Evolutionary conservation across 2,329 filamentous ascomycete genomes (phyloP), one percentile per base, ranked within the genome.

Genomic region (Grosmannia penicillata): DNA sequence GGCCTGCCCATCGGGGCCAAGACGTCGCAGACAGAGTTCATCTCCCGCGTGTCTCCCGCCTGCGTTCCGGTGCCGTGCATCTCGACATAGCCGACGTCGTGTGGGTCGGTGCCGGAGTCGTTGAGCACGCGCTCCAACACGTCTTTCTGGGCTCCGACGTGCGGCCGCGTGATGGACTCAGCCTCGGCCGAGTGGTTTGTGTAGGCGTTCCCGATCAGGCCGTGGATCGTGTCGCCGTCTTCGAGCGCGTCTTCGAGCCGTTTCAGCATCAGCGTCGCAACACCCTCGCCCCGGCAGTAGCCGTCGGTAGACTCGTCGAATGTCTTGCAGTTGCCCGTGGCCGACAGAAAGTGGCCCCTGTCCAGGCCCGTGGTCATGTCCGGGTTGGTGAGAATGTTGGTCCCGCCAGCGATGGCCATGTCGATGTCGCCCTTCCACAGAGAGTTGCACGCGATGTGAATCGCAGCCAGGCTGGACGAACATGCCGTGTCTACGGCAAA

Each of bases 351-450:
- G 48, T 83, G 78, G 9, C 79, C 82, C 47, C 79, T 74, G 51
- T 75, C 79, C 4, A 87, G 63, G 48, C 79, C 80, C 14, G 78
- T 68, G 58, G 82, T 83, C 61, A 80, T 81, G 54, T 86, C 81
- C 0, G 82, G 79, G 56, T 84, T 84, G 35, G 81, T 85, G 56
- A 86, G 63, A 40, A 85, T 75, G 36, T 82, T 84, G n/a, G 82
- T 61, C 45, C 83, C 84, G 39, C 84, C 83, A 3, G 81, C 78
- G 23, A 85, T 74, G 1, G 82, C 84, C 13, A 79, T 86, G 50
- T 91, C 83, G 44, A 78, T 83, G 46, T 91, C 82, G 37, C 78
- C 74, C 4, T 71, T 68, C 70, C 77, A 78, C 6, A 87, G 63
- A 0, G 82, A 74, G 6, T 76, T 78, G 57, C 82, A 86, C n/a